Conservation (phyloP, 257 asterid species). For the Lithospermum erythrorhizon region DNA sequence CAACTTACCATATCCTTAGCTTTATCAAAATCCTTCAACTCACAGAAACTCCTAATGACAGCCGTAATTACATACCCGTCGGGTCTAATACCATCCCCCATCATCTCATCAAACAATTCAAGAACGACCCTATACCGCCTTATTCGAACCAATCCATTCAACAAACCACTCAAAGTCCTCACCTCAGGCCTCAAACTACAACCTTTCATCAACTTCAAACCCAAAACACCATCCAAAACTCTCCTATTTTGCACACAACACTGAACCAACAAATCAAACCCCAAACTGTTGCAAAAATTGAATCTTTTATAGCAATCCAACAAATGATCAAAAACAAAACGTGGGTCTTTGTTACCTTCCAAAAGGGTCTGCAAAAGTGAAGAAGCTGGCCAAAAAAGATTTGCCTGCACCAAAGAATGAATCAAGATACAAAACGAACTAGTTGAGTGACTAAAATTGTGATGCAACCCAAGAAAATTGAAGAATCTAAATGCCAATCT, state of each 20-base stretch:
- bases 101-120: slow-evolving; percentile 47
- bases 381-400: slow-evolving; percentile 83
- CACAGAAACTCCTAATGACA: slow-evolving; percentile 66
- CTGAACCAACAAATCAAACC: slow-evolving; percentile 69
- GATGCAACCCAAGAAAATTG: slow-evolving; percentile 85
- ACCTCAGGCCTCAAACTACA: slow-evolving; percentile 60
- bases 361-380: slow-evolving; percentile 74
- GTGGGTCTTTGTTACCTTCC: slow-evolving; percentile 37
- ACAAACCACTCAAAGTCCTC: slow-evolving; percentile 66
- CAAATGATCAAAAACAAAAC: slow-evolving; percentile 35
- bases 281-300: slow-evolving; percentile 40
- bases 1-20: slow-evolving; percentile 49
- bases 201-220: slow-evolving; percentile 52
- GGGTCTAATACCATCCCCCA: slow-evolving; percentile 28
- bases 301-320: slow-evolving; percentile 36
- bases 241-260: slow-evolving; percentile 50
- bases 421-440: slow-evolving; percentile 64
- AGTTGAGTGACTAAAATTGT: slow-evolving; percentile 58
- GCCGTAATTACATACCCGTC: slow-evolving; percentile 56
- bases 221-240: slow-evolving; percentile 48
- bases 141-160: slow-evolving; percentile 48
- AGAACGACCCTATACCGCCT: slow-evolving; percentile 56
- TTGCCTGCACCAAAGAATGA: slow-evolving; percentile 68
- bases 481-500: slow-evolving; percentile 88
- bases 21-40: slow-evolving; percentile 42